phyloP scores from a whole-genome alignment of 73 alveolate genomes.

The Paramecium biaurelia region DNA sequence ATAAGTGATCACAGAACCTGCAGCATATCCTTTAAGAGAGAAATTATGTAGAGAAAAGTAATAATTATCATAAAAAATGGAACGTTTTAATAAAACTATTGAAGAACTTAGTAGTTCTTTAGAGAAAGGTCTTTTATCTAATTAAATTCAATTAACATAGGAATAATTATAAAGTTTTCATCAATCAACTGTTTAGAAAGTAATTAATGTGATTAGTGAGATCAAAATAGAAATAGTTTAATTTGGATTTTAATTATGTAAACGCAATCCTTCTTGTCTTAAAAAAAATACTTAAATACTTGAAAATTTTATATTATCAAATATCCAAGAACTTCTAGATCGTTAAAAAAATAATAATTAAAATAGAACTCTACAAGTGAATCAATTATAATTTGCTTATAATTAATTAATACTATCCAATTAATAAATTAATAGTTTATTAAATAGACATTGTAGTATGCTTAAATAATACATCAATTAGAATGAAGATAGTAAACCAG shows the following conservation, averaged over 20 bases:
- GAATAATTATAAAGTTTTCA: background rate
- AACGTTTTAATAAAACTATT: background rate
- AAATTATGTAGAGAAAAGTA: conserved; percentile 13
- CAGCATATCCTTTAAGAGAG: conserved; percentile 41
- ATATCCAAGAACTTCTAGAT: background rate
- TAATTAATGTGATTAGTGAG: background rate
- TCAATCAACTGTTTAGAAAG: background rate
- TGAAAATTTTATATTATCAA: background rate
- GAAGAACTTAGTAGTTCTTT: background rate
- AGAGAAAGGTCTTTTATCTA: background rate
- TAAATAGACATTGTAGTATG: background rate
- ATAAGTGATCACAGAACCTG: background rate
- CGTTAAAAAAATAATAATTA: background rate
- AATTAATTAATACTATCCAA: background rate
- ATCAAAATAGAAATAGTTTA: background rate
- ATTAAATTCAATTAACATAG: background rate
- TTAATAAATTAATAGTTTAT: background rate
- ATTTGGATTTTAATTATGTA: conserved; percentile 20
- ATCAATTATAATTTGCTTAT: background rate
- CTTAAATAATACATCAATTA: background rate
- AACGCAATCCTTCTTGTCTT: background rate
- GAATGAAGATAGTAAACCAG: background rate
- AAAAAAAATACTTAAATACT: background rate
- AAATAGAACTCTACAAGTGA: background rate
- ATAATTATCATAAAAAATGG: background rate